These are phyloP conservation scores for Teratosphaeria nubilosa DNA, from an alignment of 2,329 filamentous ascomycete genomes.

Conservation along the genomic window DNA sequence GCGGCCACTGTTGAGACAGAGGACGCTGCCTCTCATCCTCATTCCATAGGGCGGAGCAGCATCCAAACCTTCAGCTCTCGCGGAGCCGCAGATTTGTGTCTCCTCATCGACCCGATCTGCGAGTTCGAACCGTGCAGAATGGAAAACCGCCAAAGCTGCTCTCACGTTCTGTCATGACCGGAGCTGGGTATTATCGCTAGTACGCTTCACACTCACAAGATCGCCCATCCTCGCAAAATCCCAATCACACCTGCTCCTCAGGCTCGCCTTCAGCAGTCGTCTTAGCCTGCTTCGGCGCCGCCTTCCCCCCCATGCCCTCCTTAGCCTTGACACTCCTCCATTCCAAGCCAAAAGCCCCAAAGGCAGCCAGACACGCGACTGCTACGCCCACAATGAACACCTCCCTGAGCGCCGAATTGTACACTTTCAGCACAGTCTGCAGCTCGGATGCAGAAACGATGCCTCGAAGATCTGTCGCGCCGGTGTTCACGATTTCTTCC, in stretches of 20 bases:
- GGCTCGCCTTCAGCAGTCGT: neutral
- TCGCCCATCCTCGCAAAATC: no score
- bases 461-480: conserved; percentile 19
- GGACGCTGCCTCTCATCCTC: no score
- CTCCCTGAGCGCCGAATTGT: conserved; percentile 20
- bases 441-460: conserved; percentile 16
- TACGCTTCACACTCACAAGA: neutral
- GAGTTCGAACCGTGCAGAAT: no score
- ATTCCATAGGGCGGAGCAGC: no score
- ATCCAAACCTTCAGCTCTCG: no score
- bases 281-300: neutral
- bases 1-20: no score
- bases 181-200: neutral
- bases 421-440: conserved; percentile 11
- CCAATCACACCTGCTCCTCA: neutral
- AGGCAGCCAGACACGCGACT: conserved; percentile 9
- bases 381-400: conserved; percentile 17
- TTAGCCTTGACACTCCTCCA: conserved; percentile 17
- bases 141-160: no score
- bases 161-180: no score
- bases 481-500: conserved; percentile 14
- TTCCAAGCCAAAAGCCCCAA: conserved; percentile 18
- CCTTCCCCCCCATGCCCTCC: conserved; percentile 1
- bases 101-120: no score
- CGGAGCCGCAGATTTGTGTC: no score